phyloP scores from a whole-genome alignment of 306 rosid genomes.

The Glycyrrhiza uralensis region DNA sequence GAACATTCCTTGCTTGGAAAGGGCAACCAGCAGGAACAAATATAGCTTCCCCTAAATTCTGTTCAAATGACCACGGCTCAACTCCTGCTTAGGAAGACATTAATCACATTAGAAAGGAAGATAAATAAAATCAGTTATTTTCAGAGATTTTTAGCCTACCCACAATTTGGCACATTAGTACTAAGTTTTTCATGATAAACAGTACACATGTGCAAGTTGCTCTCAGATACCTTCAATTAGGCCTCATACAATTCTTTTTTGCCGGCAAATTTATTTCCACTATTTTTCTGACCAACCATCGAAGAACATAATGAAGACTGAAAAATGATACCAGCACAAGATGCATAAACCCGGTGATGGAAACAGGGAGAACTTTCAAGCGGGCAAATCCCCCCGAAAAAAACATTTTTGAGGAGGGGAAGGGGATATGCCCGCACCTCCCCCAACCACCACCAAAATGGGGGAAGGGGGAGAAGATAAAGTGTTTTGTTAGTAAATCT shows the following conservation, averaged over 20 bases:
- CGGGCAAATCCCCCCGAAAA: neutral
- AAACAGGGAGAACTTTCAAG: neutral
- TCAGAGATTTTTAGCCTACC: constrained; percentile 5
- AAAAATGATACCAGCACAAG: neutral
- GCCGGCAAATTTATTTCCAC: neutral
- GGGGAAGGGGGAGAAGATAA: neutral
- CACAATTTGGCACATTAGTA: constrained; percentile 1
- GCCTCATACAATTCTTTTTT: neutral
- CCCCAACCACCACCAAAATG: no score
- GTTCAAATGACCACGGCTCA: constrained; percentile 98
- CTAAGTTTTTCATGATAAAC: constrained; percentile 2
- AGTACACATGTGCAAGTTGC: neutral
- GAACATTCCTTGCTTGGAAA: constrained; percentile 83
- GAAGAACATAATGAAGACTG: constrained; percentile 6
- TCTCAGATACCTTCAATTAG: neutral
- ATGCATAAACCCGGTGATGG: neutral
- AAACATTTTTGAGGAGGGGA: neutral
- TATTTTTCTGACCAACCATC: neutral
- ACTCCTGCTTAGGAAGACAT: constrained; percentile 55
- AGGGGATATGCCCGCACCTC: neutral
- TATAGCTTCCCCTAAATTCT: constrained; percentile 79
- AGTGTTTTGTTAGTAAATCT: neutral
- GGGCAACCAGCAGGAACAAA: constrained; percentile 99
- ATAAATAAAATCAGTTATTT: neutral
- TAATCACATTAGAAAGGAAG: constrained; percentile 15